Percentiles rank a stretch among this genome's conserved stretches.
Conservation (phyloP, 139 green algal genomes). For the Volvox reticuliferus region DNA sequence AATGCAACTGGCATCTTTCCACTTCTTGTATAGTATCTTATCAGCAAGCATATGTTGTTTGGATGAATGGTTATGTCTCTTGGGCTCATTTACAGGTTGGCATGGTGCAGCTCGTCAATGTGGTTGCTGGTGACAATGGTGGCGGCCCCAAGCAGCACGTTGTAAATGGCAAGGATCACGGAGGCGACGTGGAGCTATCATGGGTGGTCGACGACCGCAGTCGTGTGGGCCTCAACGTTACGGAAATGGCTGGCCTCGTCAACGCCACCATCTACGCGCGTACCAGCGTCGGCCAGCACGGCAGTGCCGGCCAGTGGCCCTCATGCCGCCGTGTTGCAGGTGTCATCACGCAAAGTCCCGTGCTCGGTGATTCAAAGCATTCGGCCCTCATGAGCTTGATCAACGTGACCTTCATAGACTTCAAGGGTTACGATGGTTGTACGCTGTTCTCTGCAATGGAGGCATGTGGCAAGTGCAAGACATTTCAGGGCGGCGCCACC, state of each 20-base stretch:
- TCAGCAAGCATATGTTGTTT: too few relatives aligned
- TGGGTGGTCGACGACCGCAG: slow-evolving; percentile 64
- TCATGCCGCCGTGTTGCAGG: slow-evolving; percentile 51
- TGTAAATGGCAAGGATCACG: slow-evolving; percentile 75
- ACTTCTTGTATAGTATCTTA: too few relatives aligned
- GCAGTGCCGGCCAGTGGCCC: slow-evolving; percentile 54
- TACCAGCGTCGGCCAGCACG: slow-evolving; percentile 44
- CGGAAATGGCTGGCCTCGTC: slow-evolving; percentile 57
- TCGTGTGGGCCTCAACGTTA: slow-evolving; percentile 8
- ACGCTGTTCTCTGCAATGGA: slow-evolving; percentile 60
- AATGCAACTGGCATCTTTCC: too few relatives aligned
- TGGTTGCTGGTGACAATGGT: slow-evolving; percentile 69
- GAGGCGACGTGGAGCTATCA: slow-evolving; percentile 62
- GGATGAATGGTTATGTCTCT: too few relatives aligned
- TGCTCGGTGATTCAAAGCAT: slow-evolving; percentile 40
- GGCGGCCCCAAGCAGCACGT: slow-evolving; percentile 59
- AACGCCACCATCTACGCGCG: slow-evolving; percentile 57
- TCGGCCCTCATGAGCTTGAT: slow-evolving; percentile 54
- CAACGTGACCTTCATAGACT: slow-evolving; percentile 70
- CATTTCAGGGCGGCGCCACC: slow-evolving; percentile 62
- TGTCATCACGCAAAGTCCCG: slow-evolving; percentile 60
- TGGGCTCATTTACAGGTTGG: slow-evolving; percentile 38
- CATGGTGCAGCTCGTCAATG: slow-evolving; percentile 62
- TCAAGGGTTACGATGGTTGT: slow-evolving; percentile 31
- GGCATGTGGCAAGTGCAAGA: slow-evolving; percentile 59